These are phyloP conservation scores for Leishmania martiniquensis DNA, from an alignment of 208 protist species.

Conservation along the genomic window DNA sequence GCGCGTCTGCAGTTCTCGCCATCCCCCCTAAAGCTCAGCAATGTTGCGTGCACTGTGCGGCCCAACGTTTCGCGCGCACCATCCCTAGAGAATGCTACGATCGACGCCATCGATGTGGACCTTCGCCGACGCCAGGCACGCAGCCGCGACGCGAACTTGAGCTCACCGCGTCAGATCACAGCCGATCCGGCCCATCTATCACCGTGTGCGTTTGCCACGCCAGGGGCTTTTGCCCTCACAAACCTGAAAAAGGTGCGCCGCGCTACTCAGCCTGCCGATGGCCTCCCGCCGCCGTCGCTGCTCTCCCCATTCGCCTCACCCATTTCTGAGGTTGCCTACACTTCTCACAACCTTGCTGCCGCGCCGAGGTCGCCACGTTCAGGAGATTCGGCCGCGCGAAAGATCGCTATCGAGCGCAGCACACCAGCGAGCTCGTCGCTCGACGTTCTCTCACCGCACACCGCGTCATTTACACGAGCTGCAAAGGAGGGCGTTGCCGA, in stretches of 20 bases:
- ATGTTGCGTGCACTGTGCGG: neutral
- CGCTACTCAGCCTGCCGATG: neutral
- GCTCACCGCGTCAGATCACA: neutral
- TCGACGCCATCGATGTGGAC: constrained; percentile 15
- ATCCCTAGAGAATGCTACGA: constrained; percentile 18
- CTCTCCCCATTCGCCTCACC: neutral
- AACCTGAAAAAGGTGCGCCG: neutral
- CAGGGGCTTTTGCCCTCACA: neutral
- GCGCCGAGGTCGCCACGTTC: neutral
- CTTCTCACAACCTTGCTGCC: neutral
- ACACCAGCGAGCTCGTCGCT: constrained; percentile 2
- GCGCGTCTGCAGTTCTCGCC: neutral
- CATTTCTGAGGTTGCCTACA: neutral
- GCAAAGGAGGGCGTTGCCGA: no score
- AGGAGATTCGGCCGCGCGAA: neutral
- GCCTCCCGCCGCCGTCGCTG: neutral
- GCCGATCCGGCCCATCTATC: neutral
- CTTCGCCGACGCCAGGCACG: constrained; percentile 8
- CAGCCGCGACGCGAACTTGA: neutral
- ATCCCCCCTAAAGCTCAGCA: neutral
- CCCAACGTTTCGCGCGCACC: neutral
- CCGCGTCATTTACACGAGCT: neutral
- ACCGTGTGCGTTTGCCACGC: neutral
- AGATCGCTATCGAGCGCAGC: neutral
- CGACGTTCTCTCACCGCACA: neutral